Conservation (phyloP, 2,329 filamentous ascomycete species). For the Penicillium sp. region DNA sequence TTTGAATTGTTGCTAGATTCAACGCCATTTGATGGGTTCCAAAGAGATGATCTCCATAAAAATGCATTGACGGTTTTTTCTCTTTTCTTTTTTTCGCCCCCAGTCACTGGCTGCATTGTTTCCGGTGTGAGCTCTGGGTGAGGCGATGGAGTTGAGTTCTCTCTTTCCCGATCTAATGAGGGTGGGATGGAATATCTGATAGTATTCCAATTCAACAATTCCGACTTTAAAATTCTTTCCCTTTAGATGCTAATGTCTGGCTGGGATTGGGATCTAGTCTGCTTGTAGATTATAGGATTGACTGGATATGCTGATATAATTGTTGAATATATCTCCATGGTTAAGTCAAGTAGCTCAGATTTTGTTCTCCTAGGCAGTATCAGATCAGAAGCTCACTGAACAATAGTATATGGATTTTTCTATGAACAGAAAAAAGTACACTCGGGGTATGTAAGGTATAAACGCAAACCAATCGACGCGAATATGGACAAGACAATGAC, state of each 20-base stretch:
- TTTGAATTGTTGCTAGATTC: constrained; percentile 28
- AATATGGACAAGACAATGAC: constrained; percentile 1
- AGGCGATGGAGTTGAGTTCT: constrained; percentile 23
- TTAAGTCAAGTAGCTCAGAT: not conserved
- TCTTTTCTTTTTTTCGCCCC: constrained; percentile 26
- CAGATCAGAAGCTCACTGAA: too few species aligned
- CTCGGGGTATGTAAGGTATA: constrained; percentile 18
- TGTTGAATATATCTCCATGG: not conserved
- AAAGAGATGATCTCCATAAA: constrained; percentile 25
- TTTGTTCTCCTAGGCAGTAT: not conserved
- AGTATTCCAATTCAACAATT: constrained; percentile 29
- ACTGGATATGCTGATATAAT: not conserved
- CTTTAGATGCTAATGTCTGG: constrained; percentile 6
- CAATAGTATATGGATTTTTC: not conserved
- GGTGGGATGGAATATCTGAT: constrained; percentile 29
- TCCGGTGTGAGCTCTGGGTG: constrained; percentile 17
- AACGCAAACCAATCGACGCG: constrained; percentile 2
- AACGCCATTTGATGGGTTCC: constrained; percentile 26
- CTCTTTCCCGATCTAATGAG: constrained; percentile 25
- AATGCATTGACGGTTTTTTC: constrained; percentile 30
- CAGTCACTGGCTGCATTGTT: constrained; percentile 22
- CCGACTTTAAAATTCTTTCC: constrained; percentile 16
- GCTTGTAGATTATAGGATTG: not conserved
- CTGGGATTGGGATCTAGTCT: not conserved
- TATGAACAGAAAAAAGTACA: not conserved